phyloP scores from a whole-genome alignment of 140 eudicot species.

The Bidens hawaiensis region DNA sequence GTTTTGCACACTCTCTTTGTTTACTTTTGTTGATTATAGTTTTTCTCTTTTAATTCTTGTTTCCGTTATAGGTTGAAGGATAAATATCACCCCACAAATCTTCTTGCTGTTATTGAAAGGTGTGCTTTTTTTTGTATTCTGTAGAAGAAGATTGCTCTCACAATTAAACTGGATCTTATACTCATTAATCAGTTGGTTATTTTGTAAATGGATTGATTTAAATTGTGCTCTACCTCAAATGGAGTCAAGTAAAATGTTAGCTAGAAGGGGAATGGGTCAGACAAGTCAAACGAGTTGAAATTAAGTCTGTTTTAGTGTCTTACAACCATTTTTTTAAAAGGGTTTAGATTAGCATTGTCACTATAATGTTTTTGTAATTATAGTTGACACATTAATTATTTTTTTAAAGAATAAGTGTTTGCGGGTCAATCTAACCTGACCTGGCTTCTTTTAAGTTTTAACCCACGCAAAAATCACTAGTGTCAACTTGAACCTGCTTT shows the following conservation, averaged over 20 bases:
- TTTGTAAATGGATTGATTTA: neutral
- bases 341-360: neutral
- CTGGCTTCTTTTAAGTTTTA: neutral
- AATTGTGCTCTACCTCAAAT: neutral
- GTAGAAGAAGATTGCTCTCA: neutral
- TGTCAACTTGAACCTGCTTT: neutral
- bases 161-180: neutral
- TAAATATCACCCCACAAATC: constrained; percentile 92
- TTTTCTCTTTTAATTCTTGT: constrained; percentile 11
- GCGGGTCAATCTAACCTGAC: no score
- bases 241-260: neutral
- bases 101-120: constrained; percentile 90
- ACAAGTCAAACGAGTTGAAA: no score
- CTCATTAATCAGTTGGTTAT: neutral
- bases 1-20: neutral
- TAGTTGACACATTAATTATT: neutral
- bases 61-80: constrained; percentile 75
- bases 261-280: neutral
- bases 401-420: neutral
- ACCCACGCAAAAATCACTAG: neutral
- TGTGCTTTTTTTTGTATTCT: constrained; percentile 23
- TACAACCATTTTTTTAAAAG: no score
- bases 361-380: neutral
- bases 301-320: neutral
- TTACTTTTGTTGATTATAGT: neutral